A percentile compares a stretch with the other conserved stretches of the same genome.
phyloP scores from a whole-genome alignment of 2,329 filamentous ascomycete species.

The Aspergillus pseudoglaucus region DNA sequence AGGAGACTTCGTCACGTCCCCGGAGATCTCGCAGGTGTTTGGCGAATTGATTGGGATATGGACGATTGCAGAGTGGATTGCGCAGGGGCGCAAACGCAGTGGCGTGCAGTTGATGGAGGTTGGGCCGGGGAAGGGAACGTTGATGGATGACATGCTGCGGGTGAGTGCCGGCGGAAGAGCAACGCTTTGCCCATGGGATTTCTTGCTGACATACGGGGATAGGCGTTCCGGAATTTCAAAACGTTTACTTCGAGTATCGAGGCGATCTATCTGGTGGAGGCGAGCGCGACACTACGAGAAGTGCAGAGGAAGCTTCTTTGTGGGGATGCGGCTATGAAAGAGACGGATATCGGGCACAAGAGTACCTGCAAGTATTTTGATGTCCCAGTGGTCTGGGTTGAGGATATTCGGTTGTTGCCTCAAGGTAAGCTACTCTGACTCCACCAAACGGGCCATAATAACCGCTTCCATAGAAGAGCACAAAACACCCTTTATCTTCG shows the following conservation, averaged over 20 bases:
- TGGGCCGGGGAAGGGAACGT: conserved; percentile 84
- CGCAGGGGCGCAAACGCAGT: conserved; percentile 66
- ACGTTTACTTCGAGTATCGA: conserved; percentile 70
- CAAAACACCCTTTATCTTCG: conserved; percentile 84
- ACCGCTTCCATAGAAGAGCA: conserved; percentile 45
- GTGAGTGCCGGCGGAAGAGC: too few relatives aligned
- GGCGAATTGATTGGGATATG: conserved; percentile 91
- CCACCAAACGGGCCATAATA: not conserved
- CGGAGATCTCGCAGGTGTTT: conserved; percentile 95
- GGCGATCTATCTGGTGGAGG: conserved; percentile 88
- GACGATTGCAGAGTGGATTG: conserved; percentile 95
- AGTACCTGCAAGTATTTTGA: conserved; percentile 69
- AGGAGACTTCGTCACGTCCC: conserved; percentile 94
- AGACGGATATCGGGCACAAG: conserved; percentile 66
- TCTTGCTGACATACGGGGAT: conserved; percentile 9
- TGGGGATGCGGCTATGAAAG: conserved; percentile 60
- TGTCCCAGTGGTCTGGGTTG: conserved; percentile 79
- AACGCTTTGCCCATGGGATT: too few relatives aligned
- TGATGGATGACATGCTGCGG: conserved; percentile 94
- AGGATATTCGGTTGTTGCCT: conserved; percentile 79
- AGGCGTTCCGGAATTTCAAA: conserved; percentile 82
- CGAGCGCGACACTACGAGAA: conserved; percentile 70
- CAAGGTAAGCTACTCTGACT: conserved; percentile 44
- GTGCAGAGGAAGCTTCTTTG: conserved; percentile 79
- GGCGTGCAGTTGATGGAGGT: conserved; percentile 89